Evolutionary conservation across 768 basidiomycete genomes (phyloP).

Genomic region (Auriscalpium orientale): DNA sequence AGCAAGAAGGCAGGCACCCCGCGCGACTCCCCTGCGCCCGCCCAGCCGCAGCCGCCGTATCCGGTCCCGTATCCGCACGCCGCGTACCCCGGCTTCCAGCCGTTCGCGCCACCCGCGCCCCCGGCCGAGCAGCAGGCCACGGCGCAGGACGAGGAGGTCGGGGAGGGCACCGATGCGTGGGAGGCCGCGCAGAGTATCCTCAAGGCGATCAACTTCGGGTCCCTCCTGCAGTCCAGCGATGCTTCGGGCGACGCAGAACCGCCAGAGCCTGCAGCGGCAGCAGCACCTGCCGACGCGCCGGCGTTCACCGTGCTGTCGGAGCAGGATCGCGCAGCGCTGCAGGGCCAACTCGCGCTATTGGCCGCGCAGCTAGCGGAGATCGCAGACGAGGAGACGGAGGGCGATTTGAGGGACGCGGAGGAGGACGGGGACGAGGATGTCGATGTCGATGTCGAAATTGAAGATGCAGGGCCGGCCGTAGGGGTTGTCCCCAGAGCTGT

Average conservation of each 20-base stretch:
- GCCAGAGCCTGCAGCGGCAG: not conserved
- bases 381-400: constrained; percentile 30
- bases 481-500: not conserved
- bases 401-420: constrained; percentile 3
- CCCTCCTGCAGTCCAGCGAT: constrained; percentile 29
- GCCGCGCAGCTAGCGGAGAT: constrained; percentile 69
- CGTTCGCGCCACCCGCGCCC: constrained; percentile 26
- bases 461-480: too few relatives aligned
- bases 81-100: constrained; percentile 6
- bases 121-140: constrained; percentile 10
- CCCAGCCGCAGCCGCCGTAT: constrained; percentile 9
- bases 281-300: not conserved
- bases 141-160: constrained; percentile 24
- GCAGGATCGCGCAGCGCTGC: constrained; percentile 56
- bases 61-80: constrained; percentile 7
- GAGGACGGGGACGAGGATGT: not conserved
- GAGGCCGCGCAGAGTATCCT: constrained; percentile 74
- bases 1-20: constrained; percentile 11
- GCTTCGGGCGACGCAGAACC: not conserved
- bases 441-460: not conserved
- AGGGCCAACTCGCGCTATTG: constrained; percentile 64
- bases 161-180: constrained; percentile 55
- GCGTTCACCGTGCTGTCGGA: constrained; percentile 25
- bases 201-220: constrained; percentile 68
- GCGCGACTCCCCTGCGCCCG: constrained; percentile 9